Percentiles rank a stretch among this genome's conserved stretches.
Conservation (phyloP, 1,284 basidiomycete species). For the Sparassis latifolia region DNA sequence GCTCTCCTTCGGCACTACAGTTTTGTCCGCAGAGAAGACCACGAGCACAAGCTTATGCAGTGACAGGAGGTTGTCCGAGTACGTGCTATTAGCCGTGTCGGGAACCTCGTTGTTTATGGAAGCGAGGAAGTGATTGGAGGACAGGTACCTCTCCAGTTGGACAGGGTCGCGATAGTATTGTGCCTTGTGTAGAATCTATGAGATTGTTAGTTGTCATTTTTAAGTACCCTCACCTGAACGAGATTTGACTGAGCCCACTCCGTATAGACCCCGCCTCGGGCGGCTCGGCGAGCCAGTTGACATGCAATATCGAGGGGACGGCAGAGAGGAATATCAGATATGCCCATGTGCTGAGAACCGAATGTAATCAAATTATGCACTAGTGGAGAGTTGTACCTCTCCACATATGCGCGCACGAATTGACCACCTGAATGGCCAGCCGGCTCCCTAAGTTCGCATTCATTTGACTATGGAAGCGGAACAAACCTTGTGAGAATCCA, state of each 20-base stretch:
- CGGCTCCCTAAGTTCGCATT: not conserved
- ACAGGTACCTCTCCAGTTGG: conserved; percentile 67
- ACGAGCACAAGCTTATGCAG: conserved; percentile 60
- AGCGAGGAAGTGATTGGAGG: conserved; percentile 63
- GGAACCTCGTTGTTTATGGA: conserved; percentile 71
- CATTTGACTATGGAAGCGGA: not conserved
- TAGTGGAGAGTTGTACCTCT: conserved; percentile 75
- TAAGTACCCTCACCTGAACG: conserved; percentile 52
- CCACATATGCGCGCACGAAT: conserved; percentile 86
- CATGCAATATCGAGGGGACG: conserved; percentile 69
- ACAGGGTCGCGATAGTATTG: conserved; percentile 90
- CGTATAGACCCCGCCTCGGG: conserved; percentile 73
- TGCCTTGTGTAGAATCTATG: conserved; percentile 42
- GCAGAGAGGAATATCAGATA: conserved; percentile 78
- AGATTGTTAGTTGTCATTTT: not conserved
- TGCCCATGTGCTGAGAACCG: conserved; percentile 81
- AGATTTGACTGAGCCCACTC: conserved; percentile 79
- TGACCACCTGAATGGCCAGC: conserved; percentile 52
- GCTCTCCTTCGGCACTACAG: conserved; percentile 78
- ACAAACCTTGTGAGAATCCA: conserved; percentile 82
- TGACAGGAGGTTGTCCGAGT: conserved; percentile 50
- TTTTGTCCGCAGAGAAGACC: conserved; percentile 65
- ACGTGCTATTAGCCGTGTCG: conserved; percentile 49
- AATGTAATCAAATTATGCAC: conserved; percentile 87
- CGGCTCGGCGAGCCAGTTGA: conserved; percentile 66